These are phyloP conservation scores for Phanerochaete carnosa DNA, from an alignment of 768 basidiomycete genomes.

Conservation along the genomic window DNA sequence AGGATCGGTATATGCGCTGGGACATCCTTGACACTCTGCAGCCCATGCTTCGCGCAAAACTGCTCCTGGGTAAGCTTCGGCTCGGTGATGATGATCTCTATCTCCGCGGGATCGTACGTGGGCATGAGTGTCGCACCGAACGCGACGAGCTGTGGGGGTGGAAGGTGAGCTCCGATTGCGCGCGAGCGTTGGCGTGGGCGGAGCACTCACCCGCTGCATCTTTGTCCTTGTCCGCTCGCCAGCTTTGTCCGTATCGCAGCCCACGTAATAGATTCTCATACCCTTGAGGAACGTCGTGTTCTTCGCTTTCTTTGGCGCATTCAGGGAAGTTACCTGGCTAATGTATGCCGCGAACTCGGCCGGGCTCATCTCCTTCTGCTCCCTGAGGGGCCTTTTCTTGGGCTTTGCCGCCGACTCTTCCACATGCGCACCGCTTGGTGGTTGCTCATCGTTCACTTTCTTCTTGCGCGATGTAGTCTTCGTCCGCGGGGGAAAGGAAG, in stretches of 20 bases:
- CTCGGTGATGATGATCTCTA: constrained; percentile 65
- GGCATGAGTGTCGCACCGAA: constrained; percentile 63
- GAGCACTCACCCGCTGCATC: constrained; percentile 58
- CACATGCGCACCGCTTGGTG: too few relatives aligned
- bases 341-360: constrained; percentile 48
- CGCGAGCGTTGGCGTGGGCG: background rate
- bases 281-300: constrained; percentile 41
- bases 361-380: constrained; percentile 42
- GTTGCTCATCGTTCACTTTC: too few relatives aligned
- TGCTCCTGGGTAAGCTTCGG: constrained; percentile 18
- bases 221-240: constrained; percentile 46
- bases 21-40: constrained; percentile 52
- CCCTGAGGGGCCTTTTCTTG: constrained; percentile 15
- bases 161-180: background rate
- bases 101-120: constrained; percentile 47
- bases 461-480: too few relatives aligned
- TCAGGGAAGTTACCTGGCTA: constrained; percentile 32
- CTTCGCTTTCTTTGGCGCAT: background rate
- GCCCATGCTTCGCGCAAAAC: constrained; percentile 39
- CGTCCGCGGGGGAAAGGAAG: too few relatives aligned
- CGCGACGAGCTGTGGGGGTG: constrained; percentile 47
- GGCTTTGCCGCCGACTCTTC: background rate
- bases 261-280: constrained; percentile 54
- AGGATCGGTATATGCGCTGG: constrained; percentile 65
- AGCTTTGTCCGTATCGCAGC: constrained; percentile 55